Percentiles rank a stretch among this genome's conserved stretches.
Conservation (phyloP, 2,329 filamentous ascomycete genomes). For the Aspergillus sojae region DNA sequence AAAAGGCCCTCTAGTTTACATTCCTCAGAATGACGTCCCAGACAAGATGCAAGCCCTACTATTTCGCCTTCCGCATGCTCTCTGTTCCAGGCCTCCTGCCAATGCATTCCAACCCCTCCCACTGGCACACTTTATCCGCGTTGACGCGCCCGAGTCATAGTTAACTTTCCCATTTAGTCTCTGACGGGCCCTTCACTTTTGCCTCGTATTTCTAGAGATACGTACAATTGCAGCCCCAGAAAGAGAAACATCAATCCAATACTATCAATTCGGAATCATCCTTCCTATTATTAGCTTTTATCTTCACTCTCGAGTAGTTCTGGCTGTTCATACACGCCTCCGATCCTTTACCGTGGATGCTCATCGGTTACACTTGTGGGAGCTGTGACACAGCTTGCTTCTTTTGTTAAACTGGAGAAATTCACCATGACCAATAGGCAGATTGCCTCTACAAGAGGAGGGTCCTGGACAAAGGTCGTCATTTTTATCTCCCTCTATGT, state of each 20-base stretch:
- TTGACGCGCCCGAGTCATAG: slow-evolving; percentile 23
- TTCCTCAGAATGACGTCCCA: slow-evolving; percentile 11
- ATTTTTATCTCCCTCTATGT: slow-evolving; percentile 41
- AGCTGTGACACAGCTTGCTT: slow-evolving; percentile 12
- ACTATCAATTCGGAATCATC: not conserved
- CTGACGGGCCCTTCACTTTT: not conserved
- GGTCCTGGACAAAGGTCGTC: slow-evolving; percentile 38
- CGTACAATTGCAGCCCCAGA: not conserved
- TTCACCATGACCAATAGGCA: slow-evolving; percentile 15
- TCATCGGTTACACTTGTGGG: not conserved
- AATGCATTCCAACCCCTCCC: slow-evolving; percentile 24
- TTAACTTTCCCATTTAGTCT: slow-evolving; percentile 14
- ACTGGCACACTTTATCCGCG: slow-evolving; percentile 13
- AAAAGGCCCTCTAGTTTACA: slow-evolving; percentile 1
- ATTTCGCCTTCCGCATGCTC: not conserved
- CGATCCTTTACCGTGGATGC: slow-evolving; percentile 4
- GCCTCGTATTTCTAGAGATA: slow-evolving; percentile 1
- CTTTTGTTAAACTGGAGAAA: not conserved
- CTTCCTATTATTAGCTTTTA: not conserved
- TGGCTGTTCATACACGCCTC: not conserved
- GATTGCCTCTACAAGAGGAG: slow-evolving; percentile 26
- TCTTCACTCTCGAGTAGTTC: not conserved
- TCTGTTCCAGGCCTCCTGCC: slow-evolving; percentile 8
- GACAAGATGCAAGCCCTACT: not conserved
- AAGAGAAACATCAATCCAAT: not conserved